Evolutionary conservation across 2,329 filamentous ascomycete genomes (phyloP).

Genomic region (Talaromyces sp.): DNA sequence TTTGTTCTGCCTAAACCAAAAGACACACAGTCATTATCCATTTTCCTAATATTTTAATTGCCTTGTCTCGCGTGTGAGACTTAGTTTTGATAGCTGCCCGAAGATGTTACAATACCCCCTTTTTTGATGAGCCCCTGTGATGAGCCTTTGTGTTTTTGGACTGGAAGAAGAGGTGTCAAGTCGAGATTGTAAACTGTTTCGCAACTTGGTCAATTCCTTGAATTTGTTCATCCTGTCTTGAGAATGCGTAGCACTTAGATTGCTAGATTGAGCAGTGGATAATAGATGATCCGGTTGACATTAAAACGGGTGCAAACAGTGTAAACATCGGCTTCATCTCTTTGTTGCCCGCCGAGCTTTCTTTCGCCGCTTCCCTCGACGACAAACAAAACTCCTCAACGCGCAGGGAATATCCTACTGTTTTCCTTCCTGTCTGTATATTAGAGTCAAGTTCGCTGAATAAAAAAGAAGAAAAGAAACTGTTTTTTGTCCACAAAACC

Average conservation of each 20-base stretch:
- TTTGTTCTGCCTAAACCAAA: conserved; percentile 1
- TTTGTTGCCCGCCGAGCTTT: background rate
- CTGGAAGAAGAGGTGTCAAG: background rate
- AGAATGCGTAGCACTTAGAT: background rate
- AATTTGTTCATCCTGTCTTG: background rate
- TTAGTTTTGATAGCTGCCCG: conserved; percentile 6
- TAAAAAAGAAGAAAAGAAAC: background rate
- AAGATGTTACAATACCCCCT: conserved; percentile 12
- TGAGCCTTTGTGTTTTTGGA: background rate
- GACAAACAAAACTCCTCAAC: background rate
- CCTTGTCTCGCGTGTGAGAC: background rate
- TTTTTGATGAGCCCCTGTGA: conserved; percentile 1
- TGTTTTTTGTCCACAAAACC: background rate
- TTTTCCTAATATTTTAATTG: conserved; percentile 8
- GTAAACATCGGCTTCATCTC: background rate
- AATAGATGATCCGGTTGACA: background rate
- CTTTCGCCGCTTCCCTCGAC: background rate
- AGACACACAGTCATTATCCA: conserved; percentile 1
- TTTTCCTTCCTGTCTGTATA: background rate
- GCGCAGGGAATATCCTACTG: background rate
- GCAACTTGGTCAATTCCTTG: background rate
- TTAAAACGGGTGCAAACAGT: background rate
- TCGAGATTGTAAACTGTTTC: background rate
- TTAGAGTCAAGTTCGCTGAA: background rate
- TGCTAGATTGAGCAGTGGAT: background rate